Conservation (phyloP, 495 filamentous ascomycete species). For the Cercophora samala region DNA sequence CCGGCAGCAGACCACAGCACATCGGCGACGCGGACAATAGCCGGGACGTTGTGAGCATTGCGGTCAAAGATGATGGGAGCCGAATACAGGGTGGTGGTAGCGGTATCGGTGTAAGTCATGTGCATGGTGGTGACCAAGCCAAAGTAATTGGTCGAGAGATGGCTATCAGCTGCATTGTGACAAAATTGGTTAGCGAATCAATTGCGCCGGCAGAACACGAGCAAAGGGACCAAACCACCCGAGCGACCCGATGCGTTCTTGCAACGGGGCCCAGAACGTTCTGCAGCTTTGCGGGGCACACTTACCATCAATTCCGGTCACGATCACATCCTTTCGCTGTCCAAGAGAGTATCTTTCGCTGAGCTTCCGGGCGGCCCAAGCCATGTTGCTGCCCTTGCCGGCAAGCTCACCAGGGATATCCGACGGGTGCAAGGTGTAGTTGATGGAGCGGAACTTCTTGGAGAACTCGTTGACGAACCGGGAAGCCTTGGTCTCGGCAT, state of each 20-base stretch:
- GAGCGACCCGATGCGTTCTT: neutral
- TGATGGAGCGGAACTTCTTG: constrained; percentile 58
- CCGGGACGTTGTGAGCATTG: constrained; percentile 62
- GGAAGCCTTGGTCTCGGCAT: constrained; percentile 52
- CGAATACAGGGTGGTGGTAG: constrained; percentile 58
- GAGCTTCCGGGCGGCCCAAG: constrained; percentile 61
- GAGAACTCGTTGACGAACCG: constrained; percentile 52
- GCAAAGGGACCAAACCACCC: constrained; percentile 7
- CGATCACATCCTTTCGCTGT: constrained; percentile 56
- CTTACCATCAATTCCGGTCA: constrained; percentile 69
- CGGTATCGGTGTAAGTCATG: constrained; percentile 49
- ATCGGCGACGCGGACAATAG: constrained; percentile 65
- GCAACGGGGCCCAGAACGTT: constrained; percentile 6
- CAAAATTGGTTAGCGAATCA: constrained; percentile 33
- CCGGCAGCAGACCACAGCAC: constrained; percentile 64
- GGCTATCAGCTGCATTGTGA: constrained; percentile 57
- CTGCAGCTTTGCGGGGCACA: constrained; percentile 12
- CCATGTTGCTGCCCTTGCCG: constrained; percentile 66
- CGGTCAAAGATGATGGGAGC: constrained; percentile 72
- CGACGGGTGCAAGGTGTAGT: constrained; percentile 58
- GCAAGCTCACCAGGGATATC: constrained; percentile 60
- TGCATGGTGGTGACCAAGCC: constrained; percentile 59
- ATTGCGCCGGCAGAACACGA: neutral
- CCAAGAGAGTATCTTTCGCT: constrained; percentile 52
- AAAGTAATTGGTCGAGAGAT: constrained; percentile 64